Evolutionary conservation across 257 asterid genomes (phyloP).

Genomic region (Oldenlandia corymbosa): DNA sequence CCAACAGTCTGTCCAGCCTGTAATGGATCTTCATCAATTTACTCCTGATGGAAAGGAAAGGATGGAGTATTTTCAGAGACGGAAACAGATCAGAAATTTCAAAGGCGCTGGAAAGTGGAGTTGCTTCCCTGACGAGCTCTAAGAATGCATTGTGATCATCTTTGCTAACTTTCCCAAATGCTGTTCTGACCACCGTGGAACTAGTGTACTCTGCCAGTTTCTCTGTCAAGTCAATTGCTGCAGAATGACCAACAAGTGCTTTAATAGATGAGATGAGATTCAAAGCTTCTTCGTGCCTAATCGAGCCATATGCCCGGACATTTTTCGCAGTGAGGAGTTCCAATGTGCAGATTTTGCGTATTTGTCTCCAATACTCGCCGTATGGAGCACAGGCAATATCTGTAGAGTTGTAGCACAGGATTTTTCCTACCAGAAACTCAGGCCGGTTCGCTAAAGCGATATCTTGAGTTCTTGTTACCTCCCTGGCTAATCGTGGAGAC

Average conservation of each 20-base stretch:
- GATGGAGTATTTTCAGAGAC: slow-evolving; percentile 18
- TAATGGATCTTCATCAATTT: background rate
- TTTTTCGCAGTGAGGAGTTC: background rate
- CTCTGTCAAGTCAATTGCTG: background rate
- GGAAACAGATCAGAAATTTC: slow-evolving; percentile 10
- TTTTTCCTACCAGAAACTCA: background rate
- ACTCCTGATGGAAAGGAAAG: background rate
- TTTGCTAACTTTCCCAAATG: slow-evolving; percentile 7
- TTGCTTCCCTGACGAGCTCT: background rate
- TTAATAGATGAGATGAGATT: background rate
- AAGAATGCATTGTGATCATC: too few relatives aligned
- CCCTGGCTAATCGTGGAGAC: slow-evolving; percentile 11
- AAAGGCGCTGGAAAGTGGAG: background rate
- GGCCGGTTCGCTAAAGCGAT: slow-evolving; percentile 20
- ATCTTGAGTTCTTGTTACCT: slow-evolving; percentile 21
- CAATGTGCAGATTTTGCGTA: slow-evolving; percentile 2
- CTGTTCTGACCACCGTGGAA: background rate
- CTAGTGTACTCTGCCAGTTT: background rate
- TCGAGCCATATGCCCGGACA: slow-evolving; percentile 1
- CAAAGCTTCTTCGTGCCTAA: slow-evolving; percentile 1
- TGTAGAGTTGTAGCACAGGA: slow-evolving; percentile 9
- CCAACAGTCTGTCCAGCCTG: background rate
- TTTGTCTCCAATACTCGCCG: slow-evolving; percentile 23
- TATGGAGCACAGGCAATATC: slow-evolving; percentile 21
- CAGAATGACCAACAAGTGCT: background rate